Percentiles rank a stretch among this genome's conserved stretches.
Evolutionary conservation across 345 rosid species (phyloP).

Genomic region (Arabis hirsuta): DNA sequence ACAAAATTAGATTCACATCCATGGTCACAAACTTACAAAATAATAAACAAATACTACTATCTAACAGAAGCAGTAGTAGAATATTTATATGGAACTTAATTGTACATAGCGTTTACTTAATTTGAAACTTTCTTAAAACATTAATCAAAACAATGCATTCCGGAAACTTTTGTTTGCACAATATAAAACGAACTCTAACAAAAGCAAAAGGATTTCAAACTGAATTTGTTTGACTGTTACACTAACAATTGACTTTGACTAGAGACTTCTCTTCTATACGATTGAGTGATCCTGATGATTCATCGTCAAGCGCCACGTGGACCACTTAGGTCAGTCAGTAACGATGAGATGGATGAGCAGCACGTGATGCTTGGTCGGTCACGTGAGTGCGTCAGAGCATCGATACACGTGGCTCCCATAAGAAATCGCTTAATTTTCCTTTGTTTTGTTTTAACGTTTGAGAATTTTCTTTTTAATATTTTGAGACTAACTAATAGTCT

Average conservation of each 20-base stretch:
- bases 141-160: neutral
- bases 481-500: too few relatives aligned
- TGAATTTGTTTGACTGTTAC: too few relatives aligned
- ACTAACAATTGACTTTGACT: conserved; percentile 28
- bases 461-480: neutral
- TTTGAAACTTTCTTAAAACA: neutral
- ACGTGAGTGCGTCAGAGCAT: conserved; percentile 38
- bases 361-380: conserved; percentile 44
- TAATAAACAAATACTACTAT: conserved; percentile 8
- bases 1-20: conserved; percentile 39
- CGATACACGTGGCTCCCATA: conserved; percentile 14
- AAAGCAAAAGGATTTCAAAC: too few relatives aligned
- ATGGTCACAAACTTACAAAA: conserved; percentile 11
- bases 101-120: neutral
- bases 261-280: neutral
- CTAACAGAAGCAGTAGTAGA: conserved; percentile 11
- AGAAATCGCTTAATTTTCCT: neutral
- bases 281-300: conserved; percentile 27
- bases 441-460: neutral
- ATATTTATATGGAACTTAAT: conserved; percentile 16
- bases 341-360: conserved; percentile 36
- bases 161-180: neutral
- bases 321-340: conserved; percentile 1
- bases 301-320: conserved; percentile 27
- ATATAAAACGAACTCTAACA: too few relatives aligned